phyloP scores from a whole-genome alignment of 2,329 filamentous ascomycete species.

The Hymenoscyphus infarciens region DNA sequence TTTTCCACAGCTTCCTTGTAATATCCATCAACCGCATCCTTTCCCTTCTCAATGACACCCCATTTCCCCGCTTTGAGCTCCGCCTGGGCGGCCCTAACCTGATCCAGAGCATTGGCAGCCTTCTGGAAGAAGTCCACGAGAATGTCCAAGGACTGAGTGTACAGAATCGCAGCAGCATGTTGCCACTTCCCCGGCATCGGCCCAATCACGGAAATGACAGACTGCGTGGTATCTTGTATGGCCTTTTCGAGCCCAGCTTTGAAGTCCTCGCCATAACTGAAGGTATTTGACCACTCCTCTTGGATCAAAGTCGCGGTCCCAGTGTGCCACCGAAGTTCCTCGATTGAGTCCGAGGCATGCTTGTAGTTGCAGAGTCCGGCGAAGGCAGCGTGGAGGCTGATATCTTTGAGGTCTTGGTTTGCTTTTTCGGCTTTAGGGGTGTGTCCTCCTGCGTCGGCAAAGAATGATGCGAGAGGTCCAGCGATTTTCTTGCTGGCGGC shows the following conservation, averaged over 20 bases:
- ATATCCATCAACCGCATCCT: neutral
- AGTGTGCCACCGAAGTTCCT: neutral
- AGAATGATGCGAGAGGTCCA: neutral
- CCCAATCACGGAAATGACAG: neutral
- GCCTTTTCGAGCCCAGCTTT: neutral
- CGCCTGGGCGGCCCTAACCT: neutral
- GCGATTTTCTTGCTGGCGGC: neutral
- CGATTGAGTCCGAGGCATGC: neutral
- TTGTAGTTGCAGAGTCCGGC: neutral
- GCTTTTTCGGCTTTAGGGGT: neutral
- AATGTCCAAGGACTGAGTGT: neutral
- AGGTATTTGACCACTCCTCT: neutral
- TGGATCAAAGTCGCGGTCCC: neutral
- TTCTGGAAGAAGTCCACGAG: neutral
- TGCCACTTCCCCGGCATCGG: neutral
- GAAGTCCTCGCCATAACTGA: neutral
- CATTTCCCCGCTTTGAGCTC: neutral
- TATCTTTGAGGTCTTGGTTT: neutral
- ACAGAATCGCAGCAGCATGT: neutral
- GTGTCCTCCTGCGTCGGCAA: neutral
- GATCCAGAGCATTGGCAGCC: neutral
- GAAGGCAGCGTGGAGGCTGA: neutral
- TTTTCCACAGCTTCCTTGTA: neutral
- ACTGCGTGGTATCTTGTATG: neutral
- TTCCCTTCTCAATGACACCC: neutral